Evolutionary conservation across 2,329 filamentous ascomycete genomes (phyloP), one percentile per base, ranked within the genome.

Genomic region (Aspergillus ochraceoroseus): DNA sequence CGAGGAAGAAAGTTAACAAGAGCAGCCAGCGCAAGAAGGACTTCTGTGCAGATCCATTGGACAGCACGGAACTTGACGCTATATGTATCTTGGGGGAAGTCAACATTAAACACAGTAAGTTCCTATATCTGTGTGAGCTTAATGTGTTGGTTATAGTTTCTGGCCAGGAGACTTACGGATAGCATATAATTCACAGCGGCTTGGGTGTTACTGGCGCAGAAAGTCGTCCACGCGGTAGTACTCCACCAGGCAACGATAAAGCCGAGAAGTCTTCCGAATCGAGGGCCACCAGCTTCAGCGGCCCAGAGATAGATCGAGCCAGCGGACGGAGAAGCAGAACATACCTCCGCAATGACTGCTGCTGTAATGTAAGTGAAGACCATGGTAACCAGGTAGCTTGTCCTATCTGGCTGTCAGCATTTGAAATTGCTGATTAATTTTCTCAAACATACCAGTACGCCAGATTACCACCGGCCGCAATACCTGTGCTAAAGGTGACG

Each of bases 221-320:
- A 75, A 0, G 72, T 79, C 2, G 76, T 80, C 76, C 76, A 80
- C 1, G 77, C 76, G 0, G 76, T 79, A 0, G 75, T 78, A 51
- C 72, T 76, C 76, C 76, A 80, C 76, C 76, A 80, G 0, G 76
- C 76, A n/a, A 79, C 76, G n/a, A 78, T 60, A 54, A 77, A 79
- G 12, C 76, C 76, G 38, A 79, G 68, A 0, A 79, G 61, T 18
- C 76, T 60, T n/a, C 76, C 75, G 48, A 66, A 79, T 14, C 66
- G 66, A 17, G 70, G 72, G 4, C 76, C 76, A 29, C 75, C 76
- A 12, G 75, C 66, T 49, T 79, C 76, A 27, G 76, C 76, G n/a
- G 76, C 76, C 76, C 76, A 79, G 12, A 79, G 67, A 46, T 79
- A 79, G 52, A 79, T 79, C 2, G 74, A 77, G 0, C 76, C 76